Percentiles rank a stretch among this genome's conserved stretches.
These are phyloP conservation scores for Quambalaria eucalypti DNA, from an alignment of 1,284 basidiomycete species.

Conservation along the genomic window DNA sequence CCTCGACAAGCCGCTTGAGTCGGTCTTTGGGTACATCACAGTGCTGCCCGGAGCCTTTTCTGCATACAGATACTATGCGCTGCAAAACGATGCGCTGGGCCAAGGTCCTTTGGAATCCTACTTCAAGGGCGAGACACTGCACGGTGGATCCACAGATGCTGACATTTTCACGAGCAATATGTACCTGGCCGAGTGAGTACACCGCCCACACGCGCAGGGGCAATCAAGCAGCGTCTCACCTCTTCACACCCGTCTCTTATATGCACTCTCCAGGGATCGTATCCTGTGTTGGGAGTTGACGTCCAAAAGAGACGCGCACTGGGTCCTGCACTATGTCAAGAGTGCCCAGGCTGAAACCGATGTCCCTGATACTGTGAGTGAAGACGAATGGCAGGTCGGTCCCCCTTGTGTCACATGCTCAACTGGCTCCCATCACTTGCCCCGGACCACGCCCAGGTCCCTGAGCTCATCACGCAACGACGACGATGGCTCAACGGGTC, in stretches of 20 bases:
- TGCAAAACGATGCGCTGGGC: conserved; percentile 73
- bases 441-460: no score
- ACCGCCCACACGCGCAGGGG: not conserved
- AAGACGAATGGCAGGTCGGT: not conserved
- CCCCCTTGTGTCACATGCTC: not conserved
- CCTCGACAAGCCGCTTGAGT: conserved; percentile 56
- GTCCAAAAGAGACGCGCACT: conserved; percentile 47
- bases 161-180: conserved; percentile 45
- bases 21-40: conserved; percentile 76
- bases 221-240: not conserved
- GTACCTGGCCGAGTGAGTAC: conserved; percentile 44
- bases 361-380: conserved; percentile 33
- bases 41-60: conserved; percentile 88
- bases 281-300: conserved; percentile 43
- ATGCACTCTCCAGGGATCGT: conserved; percentile 22
- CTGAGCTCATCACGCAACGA: conserved; percentile 41
- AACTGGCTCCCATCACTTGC: not conserved
- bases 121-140: conserved; percentile 75
- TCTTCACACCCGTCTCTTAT: not conserved
- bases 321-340: conserved; percentile 44
- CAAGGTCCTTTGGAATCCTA: conserved; percentile 86
- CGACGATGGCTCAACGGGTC: conserved; percentile 44
- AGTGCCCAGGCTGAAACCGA: conserved; percentile 41
- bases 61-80: conserved; percentile 67
- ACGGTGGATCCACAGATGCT: conserved; percentile 28